Evolutionary conservation across 345 rosid genomes (phyloP), one percentile per base, ranked within the genome.

Genomic region (Ricinus communis): DNA sequence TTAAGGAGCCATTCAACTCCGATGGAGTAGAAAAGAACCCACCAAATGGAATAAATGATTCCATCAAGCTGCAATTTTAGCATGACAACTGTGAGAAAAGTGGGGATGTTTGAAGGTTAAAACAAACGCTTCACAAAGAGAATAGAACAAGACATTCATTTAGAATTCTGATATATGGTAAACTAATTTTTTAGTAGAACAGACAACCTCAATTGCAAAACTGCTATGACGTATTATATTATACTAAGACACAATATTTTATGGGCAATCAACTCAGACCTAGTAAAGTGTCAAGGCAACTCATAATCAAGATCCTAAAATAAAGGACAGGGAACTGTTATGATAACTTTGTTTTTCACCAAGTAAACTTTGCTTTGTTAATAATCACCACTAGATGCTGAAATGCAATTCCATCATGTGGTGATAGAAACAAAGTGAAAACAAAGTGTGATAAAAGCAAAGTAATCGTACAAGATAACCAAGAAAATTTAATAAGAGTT

Each of bases 31-130:
- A 79, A 77, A 93, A 93, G 79, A 90, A 88, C 46, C 98, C 97
- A 30, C 87, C 98, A 71, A 93, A 88, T 49, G 98, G 98, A 76
- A 93, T 90, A 79, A 93, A 93, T 15, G 98, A 93, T 63, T 87
- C 98, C 96, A 93, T 86, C 87, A 93, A 86, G 81, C 98, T 93
- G 92, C 58, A 78, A 62, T 52, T 45, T 62, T 14, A 46, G 53
- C 22, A 55, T 53, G 45, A 57, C 59, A 62, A 65, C 50, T 14
- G 50, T 73, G 54, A 76, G 80, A 63, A 62, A 36, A 40, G 27
- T 46, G 22, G 54, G 25, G 30, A 69, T 13, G 36, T n/a, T 27
- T 12, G 25, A 40, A 69, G 11, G 14, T 25, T 19, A 24, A 57
- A 13, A 60, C 4, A 21, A 14, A 24, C 28, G 8, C 38, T 49